These are phyloP conservation scores for Vararia minispora DNA, from an alignment of 768 basidiomycete genomes.

Conservation along the genomic window DNA sequence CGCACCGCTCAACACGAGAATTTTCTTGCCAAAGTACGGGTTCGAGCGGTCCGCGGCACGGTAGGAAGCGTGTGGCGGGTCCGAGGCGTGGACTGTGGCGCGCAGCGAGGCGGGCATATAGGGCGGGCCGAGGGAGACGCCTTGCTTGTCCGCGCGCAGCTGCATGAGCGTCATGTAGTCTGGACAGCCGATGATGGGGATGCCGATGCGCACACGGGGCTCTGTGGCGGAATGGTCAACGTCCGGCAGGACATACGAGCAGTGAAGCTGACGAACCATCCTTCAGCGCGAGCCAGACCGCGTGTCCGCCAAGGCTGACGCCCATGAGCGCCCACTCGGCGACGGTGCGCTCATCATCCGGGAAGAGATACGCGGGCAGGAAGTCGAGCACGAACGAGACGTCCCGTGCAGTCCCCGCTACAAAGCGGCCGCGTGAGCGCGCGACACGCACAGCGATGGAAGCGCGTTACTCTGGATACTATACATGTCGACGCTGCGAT, in stretches of 20 bases:
- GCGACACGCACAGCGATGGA: neutral
- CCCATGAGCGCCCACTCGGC: slow-evolving; percentile 65
- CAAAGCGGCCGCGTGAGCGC: neutral
- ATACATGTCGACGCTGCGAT: slow-evolving; percentile 35
- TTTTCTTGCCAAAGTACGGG: slow-evolving; percentile 59
- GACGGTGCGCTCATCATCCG: slow-evolving; percentile 46
- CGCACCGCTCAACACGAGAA: slow-evolving; percentile 59
- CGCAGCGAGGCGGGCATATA: slow-evolving; percentile 46
- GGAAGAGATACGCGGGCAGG: slow-evolving; percentile 64
- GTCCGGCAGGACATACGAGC: neutral
- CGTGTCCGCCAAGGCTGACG: slow-evolving; percentile 76
- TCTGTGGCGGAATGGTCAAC: slow-evolving; percentile 18
- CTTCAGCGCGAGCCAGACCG: slow-evolving; percentile 62
- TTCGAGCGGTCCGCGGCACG: slow-evolving; percentile 28
- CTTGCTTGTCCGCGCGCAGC: slow-evolving; percentile 36
- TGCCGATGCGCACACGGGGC: slow-evolving; percentile 29
- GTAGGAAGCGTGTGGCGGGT: slow-evolving; percentile 36
- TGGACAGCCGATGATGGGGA: slow-evolving; percentile 53
- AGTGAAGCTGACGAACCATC: slow-evolving; percentile 35
- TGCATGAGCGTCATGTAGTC: slow-evolving; percentile 49
- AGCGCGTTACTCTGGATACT: slow-evolving; percentile 28
- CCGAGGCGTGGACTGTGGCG: slow-evolving; percentile 31
- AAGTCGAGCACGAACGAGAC: slow-evolving; percentile 77
- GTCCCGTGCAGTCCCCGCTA: slow-evolving; percentile 61
- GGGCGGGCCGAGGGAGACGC: slow-evolving; percentile 36